Percentiles rank a stretch among this genome's conserved stretches.
Conservation (phyloP, 2,329 filamentous ascomycete genomes). For the Trichothecium sympodiale region DNA sequence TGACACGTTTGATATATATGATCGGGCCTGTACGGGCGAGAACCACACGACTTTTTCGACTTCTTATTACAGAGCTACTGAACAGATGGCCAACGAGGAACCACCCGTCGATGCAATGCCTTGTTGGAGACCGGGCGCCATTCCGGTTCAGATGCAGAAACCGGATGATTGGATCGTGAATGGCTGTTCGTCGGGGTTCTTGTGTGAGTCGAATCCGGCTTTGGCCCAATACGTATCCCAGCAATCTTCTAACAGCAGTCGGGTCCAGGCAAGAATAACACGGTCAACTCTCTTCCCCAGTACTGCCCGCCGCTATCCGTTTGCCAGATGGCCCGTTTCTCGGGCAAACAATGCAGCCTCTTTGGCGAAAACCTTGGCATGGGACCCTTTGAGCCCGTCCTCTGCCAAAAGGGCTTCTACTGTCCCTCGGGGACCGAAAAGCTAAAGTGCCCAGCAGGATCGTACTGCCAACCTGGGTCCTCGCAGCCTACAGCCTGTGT, state of each 20-base stretch:
- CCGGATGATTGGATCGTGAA: conserved; percentile 21
- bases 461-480: conserved; percentile 40
- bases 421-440: conserved; percentile 31
- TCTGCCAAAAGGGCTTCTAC: conserved; percentile 37
- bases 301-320: conserved; percentile 27
- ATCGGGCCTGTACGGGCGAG: conserved; percentile 27
- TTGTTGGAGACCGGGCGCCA: conserved; percentile 26
- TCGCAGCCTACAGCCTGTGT: conserved; percentile 34
- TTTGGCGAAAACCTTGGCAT: conserved; percentile 25
- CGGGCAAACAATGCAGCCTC: conserved; percentile 19
- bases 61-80: conserved; percentile 23
- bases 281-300: conserved; percentile 32
- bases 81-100: conserved; percentile 13
- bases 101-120: conserved; percentile 24
- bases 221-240: not conserved
- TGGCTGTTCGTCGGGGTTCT: conserved; percentile 29
- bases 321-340: conserved; percentile 25
- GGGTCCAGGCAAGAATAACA: conserved; percentile 28
- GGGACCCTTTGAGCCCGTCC: conserved; percentile 37
- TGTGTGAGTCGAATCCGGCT: conserved; percentile 22
- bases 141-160: conserved; percentile 28
- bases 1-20: conserved; percentile 19
- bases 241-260: too few relatives aligned
- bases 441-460: conserved; percentile 31
- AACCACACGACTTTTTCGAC: conserved; percentile 30